Conservation (phyloP, 306 rosid genomes). For the Astragalus glycyphyllos region DNA sequence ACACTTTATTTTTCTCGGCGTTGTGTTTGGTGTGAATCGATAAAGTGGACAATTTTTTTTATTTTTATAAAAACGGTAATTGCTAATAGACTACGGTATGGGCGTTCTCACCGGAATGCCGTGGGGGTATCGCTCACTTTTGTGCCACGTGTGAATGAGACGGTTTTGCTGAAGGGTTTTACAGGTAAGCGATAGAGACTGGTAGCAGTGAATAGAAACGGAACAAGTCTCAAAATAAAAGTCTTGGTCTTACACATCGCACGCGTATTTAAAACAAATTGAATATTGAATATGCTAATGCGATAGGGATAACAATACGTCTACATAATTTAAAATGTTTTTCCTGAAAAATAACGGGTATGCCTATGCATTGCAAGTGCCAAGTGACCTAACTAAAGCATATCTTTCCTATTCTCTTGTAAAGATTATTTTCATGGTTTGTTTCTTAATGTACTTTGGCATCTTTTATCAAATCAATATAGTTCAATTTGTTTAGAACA, state of each 20-base stretch:
- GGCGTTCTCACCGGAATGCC: slow-evolving; percentile 35
- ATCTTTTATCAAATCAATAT: no score
- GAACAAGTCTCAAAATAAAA: not conserved
- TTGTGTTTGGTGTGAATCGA: slow-evolving; percentile 36
- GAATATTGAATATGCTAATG: no score
- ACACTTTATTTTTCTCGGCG: slow-evolving; percentile 45
- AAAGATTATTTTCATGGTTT: no score
- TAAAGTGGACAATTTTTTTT: slow-evolving; percentile 29
- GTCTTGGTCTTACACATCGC: not conserved
- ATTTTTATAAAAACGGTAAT: not conserved
- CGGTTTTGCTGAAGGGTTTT: not conserved
- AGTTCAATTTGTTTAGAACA: no score
- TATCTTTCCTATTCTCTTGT: no score
- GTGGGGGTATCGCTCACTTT: not conserved
- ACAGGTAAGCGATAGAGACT: slow-evolving; percentile 6
- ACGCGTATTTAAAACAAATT: no score
- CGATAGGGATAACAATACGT: no score
- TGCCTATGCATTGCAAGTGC: no score
- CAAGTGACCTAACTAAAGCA: no score
- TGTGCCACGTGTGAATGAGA: slow-evolving; percentile 24
- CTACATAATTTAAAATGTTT: no score
- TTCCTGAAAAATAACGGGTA: no score
- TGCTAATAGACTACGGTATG: slow-evolving; percentile 4
- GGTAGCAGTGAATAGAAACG: not conserved
- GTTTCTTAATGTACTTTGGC: no score